Conservation (phyloP, 768 basidiomycete species). For the Chalciporus chontae region DNA sequence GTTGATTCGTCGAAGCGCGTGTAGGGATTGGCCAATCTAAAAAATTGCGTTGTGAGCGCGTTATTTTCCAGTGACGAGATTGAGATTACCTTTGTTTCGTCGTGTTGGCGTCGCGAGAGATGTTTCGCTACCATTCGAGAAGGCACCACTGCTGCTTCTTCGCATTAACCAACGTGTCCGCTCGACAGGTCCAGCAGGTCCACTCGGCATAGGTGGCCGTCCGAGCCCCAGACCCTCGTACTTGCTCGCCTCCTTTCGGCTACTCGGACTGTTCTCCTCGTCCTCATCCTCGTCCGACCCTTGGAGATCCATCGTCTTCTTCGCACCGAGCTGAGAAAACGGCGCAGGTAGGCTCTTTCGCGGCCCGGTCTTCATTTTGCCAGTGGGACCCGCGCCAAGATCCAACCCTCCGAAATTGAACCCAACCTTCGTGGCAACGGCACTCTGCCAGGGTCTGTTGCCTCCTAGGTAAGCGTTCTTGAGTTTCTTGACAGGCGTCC, state of each 20-base stretch:
- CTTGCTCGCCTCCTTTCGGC: slow-evolving; percentile 44
- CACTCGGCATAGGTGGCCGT: slow-evolving; percentile 38
- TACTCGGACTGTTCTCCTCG: slow-evolving; percentile 60
- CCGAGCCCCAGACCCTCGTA: slow-evolving; percentile 70
- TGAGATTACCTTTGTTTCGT: slow-evolving; percentile 43
- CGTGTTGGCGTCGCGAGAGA: slow-evolving; percentile 64
- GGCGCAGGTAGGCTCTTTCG: slow-evolving; percentile 76
- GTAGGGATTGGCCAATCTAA: slow-evolving; percentile 58
- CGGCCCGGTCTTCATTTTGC: slow-evolving; percentile 47
- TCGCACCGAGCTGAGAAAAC: slow-evolving; percentile 45
- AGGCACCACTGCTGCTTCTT: slow-evolving; percentile 77
- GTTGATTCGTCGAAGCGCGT: slow-evolving; percentile 38
- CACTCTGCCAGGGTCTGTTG: slow-evolving; percentile 78
- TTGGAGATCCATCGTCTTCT: slow-evolving; percentile 29
- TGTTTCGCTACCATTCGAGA: slow-evolving; percentile 71
- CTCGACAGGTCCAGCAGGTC: slow-evolving; percentile 32
- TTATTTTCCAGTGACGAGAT: slow-evolving; percentile 31
- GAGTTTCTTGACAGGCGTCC: slow-evolving; percentile 77
- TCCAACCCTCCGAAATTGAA: slow-evolving; percentile 44
- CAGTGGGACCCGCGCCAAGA: slow-evolving; percentile 33
- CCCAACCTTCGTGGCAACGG: slow-evolving; percentile 63
- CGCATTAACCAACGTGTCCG: slow-evolving; percentile 65
- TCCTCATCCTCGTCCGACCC: slow-evolving; percentile 63
- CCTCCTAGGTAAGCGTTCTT: slow-evolving; percentile 56
- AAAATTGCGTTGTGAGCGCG: background rate